Base-by-base conservation (phyloP, 352 stramenopile species). In the Phytophthora pini region DNA sequence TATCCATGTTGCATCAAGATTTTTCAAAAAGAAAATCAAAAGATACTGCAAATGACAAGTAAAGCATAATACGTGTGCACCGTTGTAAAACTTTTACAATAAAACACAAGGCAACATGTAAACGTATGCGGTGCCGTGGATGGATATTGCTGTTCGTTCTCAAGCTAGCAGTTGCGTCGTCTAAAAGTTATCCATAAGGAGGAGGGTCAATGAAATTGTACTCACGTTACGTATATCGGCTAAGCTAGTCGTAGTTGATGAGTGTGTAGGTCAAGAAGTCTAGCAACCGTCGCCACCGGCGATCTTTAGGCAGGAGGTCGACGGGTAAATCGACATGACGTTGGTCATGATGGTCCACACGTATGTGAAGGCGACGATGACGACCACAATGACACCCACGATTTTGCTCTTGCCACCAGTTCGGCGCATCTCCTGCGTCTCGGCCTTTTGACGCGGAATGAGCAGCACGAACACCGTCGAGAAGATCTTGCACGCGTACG, bases 291-390 rank as follows among this genome's bases (percentile, higher is more conserved):
- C 56, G 1, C 77, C 77, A 11, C 77, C 75, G 1, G 77, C 76
- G 39, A 87, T 78, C 54, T 68, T 58, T 22, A 80, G 55, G 64
- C 77, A 87, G 2, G 75, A 74, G 7, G 77, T 84, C 47, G 47
- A 59, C 3, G 75, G 71, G 53, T 68, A 80, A 54, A 87, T 82
- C 24, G 65, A 74, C 72, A 87, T 83, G 64, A 80, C 47, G 65
- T 84, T 87, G 48, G 75, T 87, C 57, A 82, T 73, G 40, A 84
- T 69, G 20, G 75, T 79, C 75, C 77, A 87, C 9, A 70, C 51
- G 43, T 82, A 80, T n/a, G 75, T 69, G 63, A 80, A 84, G 31
- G 64, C 53, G 34, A 80, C 43, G 3, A 79, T 49, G 43, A 79
- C 20, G 5, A 87, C 72, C 2, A 67, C 80, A 13, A 80, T 46